phyloP scores from a whole-genome alignment of 2,329 filamentous ascomycete species.

The Ustulina deusta region DNA sequence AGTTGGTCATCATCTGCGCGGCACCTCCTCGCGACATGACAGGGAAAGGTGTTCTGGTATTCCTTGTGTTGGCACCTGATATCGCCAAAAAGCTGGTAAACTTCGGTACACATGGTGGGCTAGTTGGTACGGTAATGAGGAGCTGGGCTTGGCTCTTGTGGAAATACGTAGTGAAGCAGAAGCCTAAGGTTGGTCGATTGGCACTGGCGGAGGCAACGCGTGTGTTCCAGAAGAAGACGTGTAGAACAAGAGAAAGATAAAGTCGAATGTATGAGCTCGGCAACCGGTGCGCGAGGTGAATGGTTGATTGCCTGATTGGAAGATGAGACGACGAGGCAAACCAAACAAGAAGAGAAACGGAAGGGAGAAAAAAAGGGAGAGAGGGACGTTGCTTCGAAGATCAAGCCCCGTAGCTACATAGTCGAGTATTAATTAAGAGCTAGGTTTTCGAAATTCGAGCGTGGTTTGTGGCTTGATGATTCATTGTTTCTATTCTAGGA shows the following conservation, averaged over 20 bases:
- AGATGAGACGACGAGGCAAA: conserved; percentile 6
- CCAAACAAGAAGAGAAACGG: not conserved
- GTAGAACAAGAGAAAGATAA: not conserved
- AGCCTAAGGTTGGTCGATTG: not conserved
- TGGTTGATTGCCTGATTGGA: not conserved
- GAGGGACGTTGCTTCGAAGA: not conserved
- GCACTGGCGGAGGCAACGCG: not conserved
- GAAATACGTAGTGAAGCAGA: not conserved
- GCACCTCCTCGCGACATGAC: conserved; percentile 45
- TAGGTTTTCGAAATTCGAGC: not conserved
- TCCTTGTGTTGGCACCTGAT: conserved; percentile 48
- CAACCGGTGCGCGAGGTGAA: conserved; percentile 21
- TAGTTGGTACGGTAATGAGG: not conserved
- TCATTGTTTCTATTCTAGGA: conserved; percentile 11
- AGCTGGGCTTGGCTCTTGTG: not conserved
- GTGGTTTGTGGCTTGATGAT: not conserved
- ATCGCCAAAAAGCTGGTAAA: conserved; percentile 46
- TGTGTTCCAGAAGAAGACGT: not conserved
- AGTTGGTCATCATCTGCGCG: conserved; percentile 38
- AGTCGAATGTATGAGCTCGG: conserved; percentile 4
- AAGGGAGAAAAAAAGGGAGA: not conserved
- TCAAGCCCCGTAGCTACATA: not conserved
- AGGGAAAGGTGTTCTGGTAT: conserved; percentile 54
- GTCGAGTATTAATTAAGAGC: not conserved
- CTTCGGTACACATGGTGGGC: conserved; percentile 51